phyloP scores from a whole-genome alignment of 306 rosid genomes.

The Citrullus mucosospermus region DNA sequence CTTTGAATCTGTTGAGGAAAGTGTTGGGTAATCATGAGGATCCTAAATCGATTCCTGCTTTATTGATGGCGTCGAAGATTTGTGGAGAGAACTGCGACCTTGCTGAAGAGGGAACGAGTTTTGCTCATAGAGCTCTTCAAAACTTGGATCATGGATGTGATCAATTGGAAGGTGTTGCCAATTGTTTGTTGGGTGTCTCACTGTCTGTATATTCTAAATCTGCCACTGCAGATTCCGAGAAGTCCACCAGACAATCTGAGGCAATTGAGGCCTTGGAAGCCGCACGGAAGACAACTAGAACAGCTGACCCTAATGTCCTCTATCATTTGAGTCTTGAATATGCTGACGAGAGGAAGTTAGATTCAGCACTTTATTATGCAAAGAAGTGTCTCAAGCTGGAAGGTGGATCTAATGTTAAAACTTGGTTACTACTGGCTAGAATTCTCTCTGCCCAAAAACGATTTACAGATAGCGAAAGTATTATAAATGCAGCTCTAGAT shows the following conservation, averaged over 20 bases:
- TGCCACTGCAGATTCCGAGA: constrained; percentile 49
- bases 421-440: constrained; percentile 68
- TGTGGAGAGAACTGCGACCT: constrained; percentile 44
- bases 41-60: constrained; percentile 53
- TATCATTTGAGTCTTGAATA: constrained; percentile 58
- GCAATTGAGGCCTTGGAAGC: constrained; percentile 54
- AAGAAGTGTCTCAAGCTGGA: constrained; percentile 44
- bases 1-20: constrained; percentile 59
- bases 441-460: constrained; percentile 68
- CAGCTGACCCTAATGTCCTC: constrained; percentile 41
- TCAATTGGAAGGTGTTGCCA: constrained; percentile 45
- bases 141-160: constrained; percentile 44
- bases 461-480: constrained; percentile 58
- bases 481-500: constrained; percentile 69
- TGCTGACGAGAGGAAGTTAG: constrained; percentile 78
- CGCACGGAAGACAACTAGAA: constrained; percentile 45
- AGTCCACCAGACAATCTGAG: constrained; percentile 44
- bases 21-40: constrained; percentile 44
- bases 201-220: constrained; percentile 53
- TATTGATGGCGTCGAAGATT: constrained; percentile 77
- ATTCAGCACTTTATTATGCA: constrained; percentile 52
- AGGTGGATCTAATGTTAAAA: constrained; percentile 50
- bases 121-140: constrained; percentile 42
- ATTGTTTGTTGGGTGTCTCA: constrained; percentile 68
- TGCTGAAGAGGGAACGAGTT: constrained; percentile 47